phyloP scores from a whole-genome alignment of 169 alveolate species.

The Sarcocystis neurona region DNA sequence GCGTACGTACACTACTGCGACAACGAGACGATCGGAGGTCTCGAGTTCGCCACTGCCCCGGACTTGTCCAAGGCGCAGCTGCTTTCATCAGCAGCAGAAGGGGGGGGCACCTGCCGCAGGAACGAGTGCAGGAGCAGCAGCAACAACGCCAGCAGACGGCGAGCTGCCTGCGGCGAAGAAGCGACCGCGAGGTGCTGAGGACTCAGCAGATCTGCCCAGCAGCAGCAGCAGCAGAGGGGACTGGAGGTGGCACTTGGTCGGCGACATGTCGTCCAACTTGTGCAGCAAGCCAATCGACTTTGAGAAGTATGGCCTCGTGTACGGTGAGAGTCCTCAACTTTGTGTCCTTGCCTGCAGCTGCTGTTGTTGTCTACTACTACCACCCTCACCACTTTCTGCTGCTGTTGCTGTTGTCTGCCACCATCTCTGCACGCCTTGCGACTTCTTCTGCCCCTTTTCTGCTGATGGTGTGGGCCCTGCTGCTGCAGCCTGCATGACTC shows the following conservation, averaged over 20 bases:
- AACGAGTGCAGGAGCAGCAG: no score
- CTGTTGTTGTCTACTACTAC: no score
- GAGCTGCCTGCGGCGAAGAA: no score
- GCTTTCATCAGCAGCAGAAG: neutral
- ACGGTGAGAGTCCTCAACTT: constrained; percentile 61
- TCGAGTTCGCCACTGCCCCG: constrained; percentile 71
- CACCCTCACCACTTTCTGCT: no score
- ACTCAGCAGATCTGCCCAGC: neutral
- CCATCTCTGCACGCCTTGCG: no score
- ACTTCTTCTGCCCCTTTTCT: no score
- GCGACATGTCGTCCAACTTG: constrained; percentile 77
- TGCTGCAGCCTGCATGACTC: no score
- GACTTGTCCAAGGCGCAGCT: constrained; percentile 26
- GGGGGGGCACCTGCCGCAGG: no score
- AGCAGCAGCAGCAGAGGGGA: neutral
- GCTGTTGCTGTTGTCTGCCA: no score
- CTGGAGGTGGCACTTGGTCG: constrained; percentile 32
- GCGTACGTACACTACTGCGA: constrained; percentile 79
- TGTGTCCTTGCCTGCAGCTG: no score
- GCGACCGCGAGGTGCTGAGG: constrained; percentile 41
- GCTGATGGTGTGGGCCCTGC: no score
- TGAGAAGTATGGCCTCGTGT: constrained; percentile 69
- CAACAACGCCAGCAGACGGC: no score
- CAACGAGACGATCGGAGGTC: constrained; percentile 82
- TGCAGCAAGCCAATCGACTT: constrained; percentile 71